Conservation (phyloP, 2,329 filamentous ascomycete genomes). For the Trichoderma asperellum region DNA sequence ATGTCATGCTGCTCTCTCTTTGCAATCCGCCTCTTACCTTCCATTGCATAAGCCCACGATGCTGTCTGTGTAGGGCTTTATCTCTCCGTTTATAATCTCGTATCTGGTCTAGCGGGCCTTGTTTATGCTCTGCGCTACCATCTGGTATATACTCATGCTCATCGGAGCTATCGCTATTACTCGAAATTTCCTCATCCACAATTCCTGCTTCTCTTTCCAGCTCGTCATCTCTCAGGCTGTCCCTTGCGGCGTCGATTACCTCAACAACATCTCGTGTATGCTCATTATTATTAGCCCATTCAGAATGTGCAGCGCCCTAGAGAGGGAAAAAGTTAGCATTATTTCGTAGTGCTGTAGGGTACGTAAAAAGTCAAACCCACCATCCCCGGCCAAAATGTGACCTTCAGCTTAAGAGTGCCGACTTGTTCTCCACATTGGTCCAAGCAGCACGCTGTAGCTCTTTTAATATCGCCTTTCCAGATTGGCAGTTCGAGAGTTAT, state of each 20-base stretch:
- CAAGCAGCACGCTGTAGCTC: conserved; percentile 52
- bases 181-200: conserved; percentile 41
- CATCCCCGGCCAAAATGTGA: conserved; percentile 45
- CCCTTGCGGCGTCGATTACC: conserved; percentile 51
- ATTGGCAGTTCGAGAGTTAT: conserved; percentile 61
- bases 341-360: background rate
- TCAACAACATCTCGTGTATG: conserved; percentile 48
- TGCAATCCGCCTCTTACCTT: conserved; percentile 39
- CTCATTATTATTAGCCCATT: conserved; percentile 42
- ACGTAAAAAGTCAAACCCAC: conserved; percentile 33
- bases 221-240: conserved; percentile 40
- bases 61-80: conserved; percentile 65
- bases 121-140: conserved; percentile 45
- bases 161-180: conserved; percentile 38
- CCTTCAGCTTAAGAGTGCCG: conserved; percentile 49
- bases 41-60: conserved; percentile 77
- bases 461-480: conserved; percentile 62
- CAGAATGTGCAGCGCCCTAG: conserved; percentile 44
- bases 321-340: background rate
- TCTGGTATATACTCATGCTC: conserved; percentile 43
- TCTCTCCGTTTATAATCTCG: conserved; percentile 64
- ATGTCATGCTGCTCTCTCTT: background rate
- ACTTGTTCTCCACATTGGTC: conserved; percentile 53
- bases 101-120: conserved; percentile 54
- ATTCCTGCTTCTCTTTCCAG: conserved; percentile 43